Base-by-base conservation (phyloP, 805 yeast species). In the Wickerhamiella slavikovae region DNA sequence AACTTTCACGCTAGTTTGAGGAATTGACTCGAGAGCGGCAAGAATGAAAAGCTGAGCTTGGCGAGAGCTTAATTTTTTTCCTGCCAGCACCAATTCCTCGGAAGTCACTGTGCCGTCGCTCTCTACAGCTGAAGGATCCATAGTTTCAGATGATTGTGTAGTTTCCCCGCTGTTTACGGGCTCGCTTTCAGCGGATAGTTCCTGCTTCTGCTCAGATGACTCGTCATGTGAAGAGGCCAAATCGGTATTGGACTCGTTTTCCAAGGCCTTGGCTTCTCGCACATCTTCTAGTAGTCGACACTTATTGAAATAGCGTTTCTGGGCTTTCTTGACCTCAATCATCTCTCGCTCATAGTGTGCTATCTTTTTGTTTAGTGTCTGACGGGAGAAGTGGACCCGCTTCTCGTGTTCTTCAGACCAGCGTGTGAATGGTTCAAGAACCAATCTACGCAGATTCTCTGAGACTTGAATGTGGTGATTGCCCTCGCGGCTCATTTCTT, bases 361-460 rank as follows among this genome's bases (percentile, higher is more conserved):
- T 26, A 66, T 58, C 38, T 66, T 68, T 14, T 54, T 58, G 29
- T 54, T 50, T 24, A 78, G 51, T 4, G 60, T 56, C 33, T 60
- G 56, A 31, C 70, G 72, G 12, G 77, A 67, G 41, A 63, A 66
- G 23, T 64, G 68, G 2, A 79, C 62, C 27, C 91, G 54, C 39
- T 65, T 66, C 30, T 62, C 63, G 49, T 79, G 92, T 30, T 73
- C 82, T 12, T 55, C 57, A 24, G 82, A 62, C 91, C 91, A 80
- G 40, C 64, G 62, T 8, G 66, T 49, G 42, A 79, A 79, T 1
- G 92, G 93, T 15, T 59, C 60, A 29, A 75, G 45, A 1, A 79
- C 85, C 48, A 66, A 53, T 1, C 53, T 42, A 32, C 64, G 62
- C 35, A 79, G 70, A 37, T 64, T 66, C 4, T 62, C 56, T 1